A percentile compares a stretch with the other conserved stretches of the same genome.
phyloP scores from a whole-genome alignment of 257 asterid genomes.

The Fraxinus excelsior region DNA sequence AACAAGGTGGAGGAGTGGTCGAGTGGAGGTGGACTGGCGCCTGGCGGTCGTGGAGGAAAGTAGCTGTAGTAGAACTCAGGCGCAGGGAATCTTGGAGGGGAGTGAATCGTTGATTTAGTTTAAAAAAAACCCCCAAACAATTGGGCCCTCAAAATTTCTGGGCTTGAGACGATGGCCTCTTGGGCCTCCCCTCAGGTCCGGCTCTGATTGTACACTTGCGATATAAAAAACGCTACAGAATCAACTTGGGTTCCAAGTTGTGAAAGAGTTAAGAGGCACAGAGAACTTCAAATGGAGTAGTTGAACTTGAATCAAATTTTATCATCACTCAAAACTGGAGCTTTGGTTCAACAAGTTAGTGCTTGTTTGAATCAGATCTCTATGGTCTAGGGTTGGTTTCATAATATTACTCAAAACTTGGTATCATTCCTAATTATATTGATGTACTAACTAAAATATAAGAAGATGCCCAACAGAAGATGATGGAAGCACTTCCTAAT shows the following conservation, averaged over 20 bases:
- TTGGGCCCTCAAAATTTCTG: no score
- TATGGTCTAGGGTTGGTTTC: not conserved
- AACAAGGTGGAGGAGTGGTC: no score
- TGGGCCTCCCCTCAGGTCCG: no score
- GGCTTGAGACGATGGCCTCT: no score
- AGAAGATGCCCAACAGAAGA: slow-evolving; percentile 11
- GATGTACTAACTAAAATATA: not conserved
- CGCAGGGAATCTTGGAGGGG: no score
- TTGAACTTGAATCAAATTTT: slow-evolving; percentile 65
- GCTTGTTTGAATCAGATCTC: slow-evolving; percentile 38
- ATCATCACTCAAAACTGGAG: slow-evolving; percentile 51
- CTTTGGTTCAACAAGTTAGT: slow-evolving; percentile 49
- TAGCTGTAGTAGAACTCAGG: no score
- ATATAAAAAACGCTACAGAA: not conserved
- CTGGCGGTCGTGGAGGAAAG: no score
- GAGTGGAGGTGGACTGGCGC: no score
- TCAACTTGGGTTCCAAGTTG: slow-evolving; percentile 63
- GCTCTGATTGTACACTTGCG: no score
- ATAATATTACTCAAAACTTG: slow-evolving; percentile 1
- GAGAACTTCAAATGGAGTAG: slow-evolving; percentile 47
- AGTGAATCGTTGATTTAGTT: no score
- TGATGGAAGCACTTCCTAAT: slow-evolving; percentile 15
- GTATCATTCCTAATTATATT: slow-evolving; percentile 25
- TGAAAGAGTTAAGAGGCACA: slow-evolving; percentile 69
- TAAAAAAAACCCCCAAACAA: no score